Evolutionary conservation across 306 rosid genomes (phyloP).

Genomic region (Trichosanthes cucumerina): DNA sequence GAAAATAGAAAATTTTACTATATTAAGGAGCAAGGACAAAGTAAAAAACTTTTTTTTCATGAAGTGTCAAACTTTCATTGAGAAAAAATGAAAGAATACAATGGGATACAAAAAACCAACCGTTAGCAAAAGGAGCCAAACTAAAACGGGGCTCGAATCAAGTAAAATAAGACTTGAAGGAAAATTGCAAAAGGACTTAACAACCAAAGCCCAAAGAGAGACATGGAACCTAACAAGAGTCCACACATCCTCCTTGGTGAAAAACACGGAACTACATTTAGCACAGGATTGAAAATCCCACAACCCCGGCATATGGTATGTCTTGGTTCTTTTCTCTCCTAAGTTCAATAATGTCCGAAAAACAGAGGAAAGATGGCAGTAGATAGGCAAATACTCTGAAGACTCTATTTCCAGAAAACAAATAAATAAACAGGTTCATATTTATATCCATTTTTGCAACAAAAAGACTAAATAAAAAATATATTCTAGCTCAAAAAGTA

Average conservation of each 20-base stretch:
- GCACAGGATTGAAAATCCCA: conserved; percentile 2
- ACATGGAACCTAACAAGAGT: background rate
- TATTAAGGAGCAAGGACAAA: background rate
- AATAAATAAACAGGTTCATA: background rate
- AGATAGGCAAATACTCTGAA: background rate
- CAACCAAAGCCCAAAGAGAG: background rate
- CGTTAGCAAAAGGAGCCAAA: background rate
- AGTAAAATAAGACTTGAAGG: background rate
- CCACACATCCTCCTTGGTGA: background rate
- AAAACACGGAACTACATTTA: background rate
- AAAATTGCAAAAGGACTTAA: background rate
- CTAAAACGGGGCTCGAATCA: background rate
- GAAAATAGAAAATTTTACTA: background rate
- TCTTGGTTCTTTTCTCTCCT: background rate
- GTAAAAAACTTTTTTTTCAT: background rate
- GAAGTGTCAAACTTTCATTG: background rate
- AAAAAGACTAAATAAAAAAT: background rate
- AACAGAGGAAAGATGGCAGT: background rate
- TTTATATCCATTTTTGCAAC: background rate
- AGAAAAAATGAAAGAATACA: background rate
- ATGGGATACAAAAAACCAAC: background rate
- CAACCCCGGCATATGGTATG: background rate
- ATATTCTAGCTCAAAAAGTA: background rate
- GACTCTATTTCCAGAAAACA: background rate
- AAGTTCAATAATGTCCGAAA: background rate